These are phyloP conservation scores for Ogataea corticis DNA, from an alignment of 805 yeast genomes.

Conservation along the genomic window DNA sequence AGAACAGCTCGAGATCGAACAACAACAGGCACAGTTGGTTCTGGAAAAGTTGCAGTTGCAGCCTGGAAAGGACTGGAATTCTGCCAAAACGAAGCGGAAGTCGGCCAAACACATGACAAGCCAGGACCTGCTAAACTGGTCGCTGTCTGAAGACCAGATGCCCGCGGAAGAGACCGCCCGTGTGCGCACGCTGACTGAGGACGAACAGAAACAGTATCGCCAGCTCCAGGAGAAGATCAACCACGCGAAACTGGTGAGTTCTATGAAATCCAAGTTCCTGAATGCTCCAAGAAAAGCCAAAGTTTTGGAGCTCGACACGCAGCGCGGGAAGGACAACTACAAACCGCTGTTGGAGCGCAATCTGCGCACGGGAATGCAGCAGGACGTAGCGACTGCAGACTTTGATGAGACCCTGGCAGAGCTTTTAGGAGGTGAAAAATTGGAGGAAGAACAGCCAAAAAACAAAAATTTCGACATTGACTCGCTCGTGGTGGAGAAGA, in stretches of 20 bases:
- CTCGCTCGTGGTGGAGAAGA: slow-evolving; percentile 1
- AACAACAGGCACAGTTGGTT: slow-evolving; percentile 10
- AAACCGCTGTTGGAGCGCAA: slow-evolving; percentile 13
- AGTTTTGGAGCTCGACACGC: slow-evolving; percentile 19
- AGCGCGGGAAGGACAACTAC: slow-evolving; percentile 19
- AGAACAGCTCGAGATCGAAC: slow-evolving; percentile 10
- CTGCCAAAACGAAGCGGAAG: slow-evolving; percentile 1
- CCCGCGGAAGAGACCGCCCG: not conserved
- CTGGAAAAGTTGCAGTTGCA: slow-evolving; percentile 9
- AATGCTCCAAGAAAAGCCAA: slow-evolving; percentile 7
- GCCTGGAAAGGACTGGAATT: slow-evolving; percentile 8
- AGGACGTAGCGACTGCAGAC: slow-evolving; percentile 3
- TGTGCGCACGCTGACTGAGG: slow-evolving; percentile 16
- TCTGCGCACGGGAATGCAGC: slow-evolving; percentile 8
- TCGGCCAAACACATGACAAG: slow-evolving; percentile 13
- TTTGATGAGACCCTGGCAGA: slow-evolving; percentile 25
- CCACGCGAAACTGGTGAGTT: slow-evolving; percentile 20
- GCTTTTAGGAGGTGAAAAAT: slow-evolving; percentile 19
- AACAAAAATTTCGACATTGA: slow-evolving; percentile 9
- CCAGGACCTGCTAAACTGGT: slow-evolving; percentile 19
- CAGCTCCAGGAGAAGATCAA: slow-evolving; percentile 24
- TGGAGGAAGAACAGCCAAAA: not conserved
- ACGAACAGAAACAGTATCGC: slow-evolving; percentile 24
- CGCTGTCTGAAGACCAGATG: not conserved
- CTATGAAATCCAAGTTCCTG: slow-evolving; percentile 15